Evolutionary conservation across 2,329 filamentous ascomycete species (phyloP).

Genomic region (Dactylellina leptospora): DNA sequence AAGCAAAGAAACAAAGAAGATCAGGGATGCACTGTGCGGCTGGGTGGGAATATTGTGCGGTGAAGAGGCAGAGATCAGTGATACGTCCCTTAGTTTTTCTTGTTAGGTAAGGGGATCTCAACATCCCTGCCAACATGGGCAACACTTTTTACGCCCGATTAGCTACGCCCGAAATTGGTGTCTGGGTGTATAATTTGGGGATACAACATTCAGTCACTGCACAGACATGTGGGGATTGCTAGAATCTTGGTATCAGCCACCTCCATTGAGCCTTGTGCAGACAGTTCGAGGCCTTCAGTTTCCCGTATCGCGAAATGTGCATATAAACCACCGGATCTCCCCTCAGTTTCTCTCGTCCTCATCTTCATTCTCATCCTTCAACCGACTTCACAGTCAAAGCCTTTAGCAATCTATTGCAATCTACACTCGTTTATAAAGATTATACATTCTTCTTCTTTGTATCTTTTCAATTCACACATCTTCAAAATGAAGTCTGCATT

Average conservation of each 20-base stretch:
- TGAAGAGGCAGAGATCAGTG: not conserved
- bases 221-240: not conserved
- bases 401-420: not conserved
- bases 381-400: not conserved
- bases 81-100: not conserved
- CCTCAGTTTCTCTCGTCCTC: not conserved
- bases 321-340: constrained; percentile 9
- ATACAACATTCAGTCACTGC: not conserved
- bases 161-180: constrained; percentile 6
- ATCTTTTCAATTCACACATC: not conserved
- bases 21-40: constrained; percentile 1
- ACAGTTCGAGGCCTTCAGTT: not conserved
- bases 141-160: constrained; percentile 11
- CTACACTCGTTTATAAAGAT: constrained; percentile 2
- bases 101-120: constrained; percentile 12
- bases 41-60: not conserved
- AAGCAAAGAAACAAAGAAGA: constrained; percentile 1
- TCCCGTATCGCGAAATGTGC: not conserved
- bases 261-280: not conserved
- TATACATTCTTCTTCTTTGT: not conserved
- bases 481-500: constrained; percentile 15
- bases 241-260: constrained; percentile 2
- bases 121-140: not conserved
- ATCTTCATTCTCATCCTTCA: not conserved
- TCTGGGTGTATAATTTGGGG: constrained; percentile 8